A percentile compares a stretch with the other conserved stretches of the same genome.
phyloP scores from a whole-genome alignment of 495 filamentous ascomycete genomes.

The Penicillium maclennaniae region DNA sequence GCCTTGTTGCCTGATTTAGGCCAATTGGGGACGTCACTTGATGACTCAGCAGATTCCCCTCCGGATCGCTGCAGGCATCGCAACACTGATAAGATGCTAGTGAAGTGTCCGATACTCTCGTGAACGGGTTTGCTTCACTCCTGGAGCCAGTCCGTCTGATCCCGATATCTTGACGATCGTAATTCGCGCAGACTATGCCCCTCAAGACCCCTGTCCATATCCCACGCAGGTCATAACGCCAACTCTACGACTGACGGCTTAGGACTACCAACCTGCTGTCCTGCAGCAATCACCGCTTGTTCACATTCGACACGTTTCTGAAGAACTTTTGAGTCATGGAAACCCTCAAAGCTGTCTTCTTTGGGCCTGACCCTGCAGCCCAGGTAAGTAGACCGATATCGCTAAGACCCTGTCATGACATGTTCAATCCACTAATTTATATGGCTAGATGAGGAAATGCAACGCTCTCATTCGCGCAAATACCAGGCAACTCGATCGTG shows the following conservation, averaged over 20 bases:
- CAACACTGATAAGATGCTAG: constrained; percentile 17
- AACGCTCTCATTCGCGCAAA: constrained; percentile 87
- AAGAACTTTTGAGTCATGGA: constrained; percentile 60
- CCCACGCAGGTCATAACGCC: constrained; percentile 1
- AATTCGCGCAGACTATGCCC: constrained; percentile 7
- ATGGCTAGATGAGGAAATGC: constrained; percentile 85
- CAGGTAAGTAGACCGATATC: constrained; percentile 57
- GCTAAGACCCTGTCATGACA: background rate
- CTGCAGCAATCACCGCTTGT: background rate
- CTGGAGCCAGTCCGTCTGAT: background rate
- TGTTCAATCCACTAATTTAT: constrained; percentile 1
- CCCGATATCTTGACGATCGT: background rate
- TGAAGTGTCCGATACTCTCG: background rate
- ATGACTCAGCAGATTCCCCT: constrained; percentile 18
- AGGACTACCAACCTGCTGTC: background rate
- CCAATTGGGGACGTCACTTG: constrained; percentile 12
- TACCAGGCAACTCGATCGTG: constrained; percentile 91
- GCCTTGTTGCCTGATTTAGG: background rate
- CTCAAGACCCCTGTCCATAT: constrained; percentile 8
- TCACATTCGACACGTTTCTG: background rate
- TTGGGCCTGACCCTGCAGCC: constrained; percentile 84
- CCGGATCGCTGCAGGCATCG: constrained; percentile 13
- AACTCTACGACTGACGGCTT: background rate
- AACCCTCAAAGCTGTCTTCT: constrained; percentile 79
- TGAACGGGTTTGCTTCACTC: constrained; percentile 2